Conservation (phyloP, 768 basidiomycete genomes). For the Naganishia kalamii region DNA sequence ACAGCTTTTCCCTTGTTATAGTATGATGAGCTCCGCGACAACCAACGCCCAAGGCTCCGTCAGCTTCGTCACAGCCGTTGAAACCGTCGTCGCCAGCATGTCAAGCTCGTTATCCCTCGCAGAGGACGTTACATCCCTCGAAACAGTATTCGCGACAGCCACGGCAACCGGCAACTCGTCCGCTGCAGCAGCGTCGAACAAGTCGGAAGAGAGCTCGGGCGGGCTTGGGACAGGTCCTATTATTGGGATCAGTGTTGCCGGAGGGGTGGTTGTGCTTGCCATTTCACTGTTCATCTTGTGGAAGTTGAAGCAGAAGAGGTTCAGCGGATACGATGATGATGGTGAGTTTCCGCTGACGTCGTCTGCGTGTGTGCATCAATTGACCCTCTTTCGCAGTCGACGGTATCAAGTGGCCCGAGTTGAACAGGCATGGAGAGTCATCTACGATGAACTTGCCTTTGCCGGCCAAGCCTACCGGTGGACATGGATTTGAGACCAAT, state of each 20-base stretch:
- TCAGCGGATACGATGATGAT: conserved; percentile 25
- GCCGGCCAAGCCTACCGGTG: conserved; percentile 41
- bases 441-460: conserved; percentile 39
- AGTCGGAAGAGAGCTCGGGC: conserved; percentile 1
- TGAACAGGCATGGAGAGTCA: conserved; percentile 43
- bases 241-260: conserved; percentile 41
- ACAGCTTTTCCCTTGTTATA: neutral
- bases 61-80: conserved; percentile 31
- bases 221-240: conserved; percentile 35
- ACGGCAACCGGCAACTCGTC: conserved; percentile 25
- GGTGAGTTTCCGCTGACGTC: conserved; percentile 14
- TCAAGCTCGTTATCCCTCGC: neutral
- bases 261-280: conserved; percentile 36
- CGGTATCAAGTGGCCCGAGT: conserved; percentile 45
- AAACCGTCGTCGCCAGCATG: conserved; percentile 8
- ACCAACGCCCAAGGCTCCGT: conserved; percentile 36
- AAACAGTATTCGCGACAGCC: conserved; percentile 27
- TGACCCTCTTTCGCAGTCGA: conserved; percentile 20
- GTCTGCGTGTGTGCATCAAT: neutral
- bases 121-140: conserved; percentile 5
- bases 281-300: conserved; percentile 39
- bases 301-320: conserved; percentile 38
- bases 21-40: neutral
- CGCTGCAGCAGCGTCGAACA: conserved; percentile 6
- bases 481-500: conserved; percentile 44